Evolutionary conservation across 192 early-diverging fungal species (phyloP).

Genomic region (Glomus cerebriforme): DNA sequence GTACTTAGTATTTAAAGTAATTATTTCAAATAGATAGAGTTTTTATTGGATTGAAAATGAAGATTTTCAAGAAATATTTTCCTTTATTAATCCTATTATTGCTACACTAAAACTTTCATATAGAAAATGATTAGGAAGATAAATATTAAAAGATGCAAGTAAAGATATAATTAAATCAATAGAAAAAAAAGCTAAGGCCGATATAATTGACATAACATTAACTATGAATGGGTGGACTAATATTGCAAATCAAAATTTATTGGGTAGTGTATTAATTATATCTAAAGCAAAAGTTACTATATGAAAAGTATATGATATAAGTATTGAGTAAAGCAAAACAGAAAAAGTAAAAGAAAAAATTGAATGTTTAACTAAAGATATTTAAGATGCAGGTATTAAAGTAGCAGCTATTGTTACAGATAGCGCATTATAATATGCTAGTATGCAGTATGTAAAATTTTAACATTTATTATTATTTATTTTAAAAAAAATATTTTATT

Average conservation of each 20-base stretch:
- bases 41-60: no score
- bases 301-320: conserved; percentile 10
- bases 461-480: neutral
- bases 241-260: neutral
- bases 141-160: neutral
- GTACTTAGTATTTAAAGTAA: no score
- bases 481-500: neutral
- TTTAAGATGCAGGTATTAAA: conserved; percentile 7
- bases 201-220: conserved; percentile 4
- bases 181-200: neutral
- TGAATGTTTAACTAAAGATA: neutral
- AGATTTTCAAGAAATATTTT: no score
- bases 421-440: conserved; percentile 2
- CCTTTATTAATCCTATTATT: no score
- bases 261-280: conserved; percentile 1
- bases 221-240: conserved; percentile 9
- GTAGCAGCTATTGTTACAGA: neutral
- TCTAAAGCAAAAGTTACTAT: neutral
- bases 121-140: no score
- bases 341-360: neutral
- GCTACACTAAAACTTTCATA: no score
- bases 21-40: no score
- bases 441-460: neutral
- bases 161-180: neutral
- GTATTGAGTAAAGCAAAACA: neutral